Percentiles rank a stretch among this genome's conserved stretches.
Conservation (phyloP, 208 protist genomes). For the Tetramitus jugosus region DNA sequence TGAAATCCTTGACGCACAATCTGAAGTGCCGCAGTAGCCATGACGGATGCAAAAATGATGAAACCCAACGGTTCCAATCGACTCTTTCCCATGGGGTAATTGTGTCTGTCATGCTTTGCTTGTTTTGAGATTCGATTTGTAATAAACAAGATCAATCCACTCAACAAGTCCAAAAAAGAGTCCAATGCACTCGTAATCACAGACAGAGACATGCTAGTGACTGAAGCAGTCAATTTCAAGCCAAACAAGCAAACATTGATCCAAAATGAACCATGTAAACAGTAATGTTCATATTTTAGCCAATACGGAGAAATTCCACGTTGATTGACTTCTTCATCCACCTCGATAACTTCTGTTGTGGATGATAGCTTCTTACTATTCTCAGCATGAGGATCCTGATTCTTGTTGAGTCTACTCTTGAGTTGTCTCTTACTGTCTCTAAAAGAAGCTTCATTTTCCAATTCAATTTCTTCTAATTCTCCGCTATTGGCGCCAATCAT, state of each 20-base stretch:
- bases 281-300: not conserved
- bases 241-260: not conserved
- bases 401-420: not conserved
- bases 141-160: constrained; percentile 15
- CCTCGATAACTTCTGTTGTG: not conserved
- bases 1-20: constrained; percentile 13
- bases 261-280: not conserved
- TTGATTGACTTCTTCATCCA: not conserved
- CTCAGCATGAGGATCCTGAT: not conserved
- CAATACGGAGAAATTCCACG: not conserved
- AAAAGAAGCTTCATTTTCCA: not conserved
- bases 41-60: constrained; percentile 22
- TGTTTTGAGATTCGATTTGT: not conserved
- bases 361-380: not conserved
- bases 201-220: not conserved
- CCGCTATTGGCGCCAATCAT: no score
- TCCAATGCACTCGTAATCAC: not conserved
- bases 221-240: not conserved
- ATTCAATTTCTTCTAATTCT: not conserved
- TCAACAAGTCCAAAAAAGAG: constrained; percentile 3
- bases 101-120: not conserved
- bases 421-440: no score
- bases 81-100: constrained; percentile 24
- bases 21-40: constrained; percentile 9
- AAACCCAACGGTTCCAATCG: constrained; percentile 25